Evolutionary conservation across 1,139 yeast genomes (phyloP).

Genomic region (Scheffersomyces lignicola): DNA sequence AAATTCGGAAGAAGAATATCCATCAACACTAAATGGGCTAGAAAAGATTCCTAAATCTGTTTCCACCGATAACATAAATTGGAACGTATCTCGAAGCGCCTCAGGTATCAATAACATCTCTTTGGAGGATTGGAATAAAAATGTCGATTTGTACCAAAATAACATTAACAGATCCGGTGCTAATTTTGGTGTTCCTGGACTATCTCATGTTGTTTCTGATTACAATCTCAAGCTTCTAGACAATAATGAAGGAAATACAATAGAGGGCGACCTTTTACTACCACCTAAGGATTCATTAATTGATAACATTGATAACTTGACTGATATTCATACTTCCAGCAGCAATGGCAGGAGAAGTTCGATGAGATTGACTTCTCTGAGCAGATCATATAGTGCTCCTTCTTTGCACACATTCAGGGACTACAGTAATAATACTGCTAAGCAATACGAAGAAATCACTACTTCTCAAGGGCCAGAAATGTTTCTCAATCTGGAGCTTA

Average conservation of each 20-base stretch:
- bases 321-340: constrained; percentile 18
- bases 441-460: constrained; percentile 1
- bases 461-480: too few relatives aligned
- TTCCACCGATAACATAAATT: constrained; percentile 1
- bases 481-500: constrained; percentile 2
- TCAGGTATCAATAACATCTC: constrained; percentile 23
- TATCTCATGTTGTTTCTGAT: constrained; percentile 15
- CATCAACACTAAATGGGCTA: constrained; percentile 25
- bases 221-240: constrained; percentile 9
- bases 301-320: constrained; percentile 30
- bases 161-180: constrained; percentile 24
- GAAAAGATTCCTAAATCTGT: constrained; percentile 31
- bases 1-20: constrained; percentile 15
- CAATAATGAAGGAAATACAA: constrained; percentile 4
- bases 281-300: constrained; percentile 21
- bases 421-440: too few relatives aligned
- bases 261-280: constrained; percentile 13
- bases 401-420: constrained; percentile 39
- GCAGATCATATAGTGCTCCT: constrained; percentile 40
- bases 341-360: not conserved
- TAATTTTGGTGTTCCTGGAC: constrained; percentile 15
- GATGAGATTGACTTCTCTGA: constrained; percentile 18
- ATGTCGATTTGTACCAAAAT: constrained; percentile 24
- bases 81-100: constrained; percentile 2
- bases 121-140: constrained; percentile 33